These are phyloP conservation scores for Pisolithus tinctorius DNA, from an alignment of 768 basidiomycete species.

Conservation along the genomic window DNA sequence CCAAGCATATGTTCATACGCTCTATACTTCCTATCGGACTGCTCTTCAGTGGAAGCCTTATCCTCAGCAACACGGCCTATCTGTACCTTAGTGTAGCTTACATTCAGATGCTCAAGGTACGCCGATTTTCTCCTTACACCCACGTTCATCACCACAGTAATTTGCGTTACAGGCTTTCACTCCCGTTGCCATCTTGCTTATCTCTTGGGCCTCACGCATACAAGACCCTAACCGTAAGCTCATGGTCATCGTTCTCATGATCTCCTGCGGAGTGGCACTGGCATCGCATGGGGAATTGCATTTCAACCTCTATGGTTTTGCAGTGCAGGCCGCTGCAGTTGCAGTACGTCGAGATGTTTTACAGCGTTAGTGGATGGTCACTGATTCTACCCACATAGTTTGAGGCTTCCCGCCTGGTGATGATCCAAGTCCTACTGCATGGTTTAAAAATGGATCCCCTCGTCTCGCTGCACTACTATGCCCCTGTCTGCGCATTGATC, in stretches of 20 bases:
- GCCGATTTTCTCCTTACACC: constrained; percentile 6
- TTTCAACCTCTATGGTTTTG: constrained; percentile 84
- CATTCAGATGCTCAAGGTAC: constrained; percentile 94
- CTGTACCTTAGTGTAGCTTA: constrained; percentile 88
- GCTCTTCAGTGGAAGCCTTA: constrained; percentile 87
- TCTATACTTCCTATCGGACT: constrained; percentile 92
- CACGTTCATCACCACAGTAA: background rate
- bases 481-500: constrained; percentile 89
- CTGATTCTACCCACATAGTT: constrained; percentile 42
- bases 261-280: constrained; percentile 83
- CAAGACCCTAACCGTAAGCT: constrained; percentile 82
- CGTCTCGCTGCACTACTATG: constrained; percentile 93
- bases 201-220: constrained; percentile 86
- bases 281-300: constrained; percentile 84
- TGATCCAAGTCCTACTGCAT: constrained; percentile 92
- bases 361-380: background rate
- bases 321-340: constrained; percentile 83
- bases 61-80: constrained; percentile 90
- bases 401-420: constrained; percentile 89
- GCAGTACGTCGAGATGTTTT: constrained; percentile 33
- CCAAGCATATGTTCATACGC: constrained; percentile 67
- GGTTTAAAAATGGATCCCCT: constrained; percentile 98
- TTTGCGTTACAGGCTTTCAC: constrained; percentile 66
- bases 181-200: constrained; percentile 84
- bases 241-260: constrained; percentile 80